Percentiles rank a stretch among this genome's conserved stretches.
Evolutionary conservation across 1,139 yeast species (phyloP).

Genomic region (Blastobotrys capitulatus): DNA sequence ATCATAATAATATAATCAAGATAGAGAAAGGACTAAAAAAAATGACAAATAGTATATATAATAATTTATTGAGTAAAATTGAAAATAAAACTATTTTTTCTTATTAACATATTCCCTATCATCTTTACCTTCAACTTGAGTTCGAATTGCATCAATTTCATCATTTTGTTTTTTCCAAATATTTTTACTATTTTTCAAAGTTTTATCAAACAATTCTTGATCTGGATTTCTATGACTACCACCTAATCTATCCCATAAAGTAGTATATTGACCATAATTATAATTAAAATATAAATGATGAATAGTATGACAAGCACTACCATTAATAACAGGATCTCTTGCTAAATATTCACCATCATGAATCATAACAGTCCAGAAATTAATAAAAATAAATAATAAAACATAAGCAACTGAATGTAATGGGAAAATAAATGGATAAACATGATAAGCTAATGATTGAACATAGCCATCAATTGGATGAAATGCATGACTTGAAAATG

Average conservation of each 20-base stretch:
- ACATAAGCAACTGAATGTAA: conserved; percentile 82
- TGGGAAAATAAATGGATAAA: conserved; percentile 88
- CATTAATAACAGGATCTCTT: conserved; percentile 88
- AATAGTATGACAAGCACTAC: conserved; percentile 96
- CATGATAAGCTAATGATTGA: conserved; percentile 89
- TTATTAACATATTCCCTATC: conserved; percentile 41
- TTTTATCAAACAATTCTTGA: conserved; percentile 68
- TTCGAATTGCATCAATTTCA: conserved; percentile 76
- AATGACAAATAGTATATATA: too few relatives aligned
- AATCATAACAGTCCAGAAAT: conserved; percentile 97
- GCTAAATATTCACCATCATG: conserved; percentile 96
- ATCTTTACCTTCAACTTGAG: conserved; percentile 70
- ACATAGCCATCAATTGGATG: conserved; percentile 95
- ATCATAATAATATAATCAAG: too few relatives aligned
- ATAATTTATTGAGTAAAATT: too few relatives aligned
- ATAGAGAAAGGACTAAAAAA: too few relatives aligned
- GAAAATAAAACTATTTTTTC: not conserved
- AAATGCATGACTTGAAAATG: conserved; percentile 97
- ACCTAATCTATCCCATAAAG: conserved; percentile 95
- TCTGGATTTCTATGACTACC: conserved; percentile 92
- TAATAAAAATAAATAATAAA: conserved; percentile 77
- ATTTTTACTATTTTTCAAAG: conserved; percentile 49
- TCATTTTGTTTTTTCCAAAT: conserved; percentile 69
- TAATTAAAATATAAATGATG: conserved; percentile 96
- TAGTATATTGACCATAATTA: conserved; percentile 96